Evolutionary conservation across 352 stramenopile species (phyloP), one percentile per base, ranked within the genome.

Genomic region (Phytophthora palmivora): DNA sequence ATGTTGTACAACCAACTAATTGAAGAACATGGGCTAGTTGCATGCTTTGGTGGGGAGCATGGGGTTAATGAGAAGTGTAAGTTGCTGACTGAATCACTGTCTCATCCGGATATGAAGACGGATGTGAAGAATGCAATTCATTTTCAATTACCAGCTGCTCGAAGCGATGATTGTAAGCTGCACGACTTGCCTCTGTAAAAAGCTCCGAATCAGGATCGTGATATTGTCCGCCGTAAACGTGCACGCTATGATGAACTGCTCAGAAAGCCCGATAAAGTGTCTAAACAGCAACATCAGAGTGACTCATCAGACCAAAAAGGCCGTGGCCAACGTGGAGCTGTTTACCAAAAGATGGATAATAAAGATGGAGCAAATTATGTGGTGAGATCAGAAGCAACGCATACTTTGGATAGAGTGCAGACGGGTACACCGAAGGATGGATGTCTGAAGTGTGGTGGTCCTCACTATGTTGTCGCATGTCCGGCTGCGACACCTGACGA

Each of bases 121-220:
- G 45, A 58, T 0, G 46, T 53, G 26, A 63, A 63, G 26, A 63
- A 48, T n/a, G 43, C 36, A n/a, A 55, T 63, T 14, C 44, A 44
- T 4, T 63, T 56, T 21, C 55, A 63, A 55, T 28, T 19, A 34
- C 18, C 45, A 0, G 19, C 12, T 32, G n/a, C 56, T 1, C 45
- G 38, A 1, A 50, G 15, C 15, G 28, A 58, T 22, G 45, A 64
- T 18, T 45, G 11, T 24, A 63, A 63, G 18, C 28, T 63, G 16
- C 44, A 63, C 14, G 18, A 63, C 8, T 3, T 63, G 24, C 44
- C 56, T 4, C 6, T 63, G 15, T 34, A 47, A 1, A 63, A 63
- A 38, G 55, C 55, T 0, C 18, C 56, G 1, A 36, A 63, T 4
- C 55, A 63, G 18, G 55, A 56, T 12, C 44, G 34, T 22, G 34